phyloP scores from a whole-genome alignment of 768 basidiomycete species.

The Pisolithus microcarpus region DNA sequence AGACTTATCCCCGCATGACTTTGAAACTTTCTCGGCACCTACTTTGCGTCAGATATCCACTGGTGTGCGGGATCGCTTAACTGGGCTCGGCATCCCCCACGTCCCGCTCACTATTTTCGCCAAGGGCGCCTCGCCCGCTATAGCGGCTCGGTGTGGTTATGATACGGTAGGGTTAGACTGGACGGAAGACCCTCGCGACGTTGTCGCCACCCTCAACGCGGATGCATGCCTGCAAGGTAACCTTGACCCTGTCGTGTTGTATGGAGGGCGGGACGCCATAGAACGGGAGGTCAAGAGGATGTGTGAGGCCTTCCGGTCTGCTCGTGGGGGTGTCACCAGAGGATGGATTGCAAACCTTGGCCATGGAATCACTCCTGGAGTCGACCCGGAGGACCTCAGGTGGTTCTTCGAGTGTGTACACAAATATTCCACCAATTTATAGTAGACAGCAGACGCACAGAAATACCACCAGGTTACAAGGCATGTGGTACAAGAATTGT shows the following conservation, averaged over 20 bases:
- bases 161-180: slow-evolving; percentile 90
- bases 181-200: slow-evolving; percentile 73
- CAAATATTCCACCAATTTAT: slow-evolving; percentile 52
- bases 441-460: not conserved
- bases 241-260: slow-evolving; percentile 82
- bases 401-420: slow-evolving; percentile 91
- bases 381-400: slow-evolving; percentile 85
- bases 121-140: slow-evolving; percentile 82
- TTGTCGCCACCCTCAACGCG: slow-evolving; percentile 52
- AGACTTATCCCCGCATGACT: slow-evolving; percentile 86
- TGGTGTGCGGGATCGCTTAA: slow-evolving; percentile 56
- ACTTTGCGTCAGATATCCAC: slow-evolving; percentile 65
- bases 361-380: slow-evolving; percentile 94
- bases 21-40: slow-evolving; percentile 76
- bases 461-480: not conserved
- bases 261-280: slow-evolving; percentile 82
- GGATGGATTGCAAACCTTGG: slow-evolving; percentile 98
- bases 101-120: slow-evolving; percentile 90
- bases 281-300: slow-evolving; percentile 79
- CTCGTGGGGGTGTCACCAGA: slow-evolving; percentile 40
- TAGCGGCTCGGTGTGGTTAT: slow-evolving; percentile 67
- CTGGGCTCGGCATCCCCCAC: slow-evolving; percentile 41
- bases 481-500: not conserved
- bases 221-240: slow-evolving; percentile 84
- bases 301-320: slow-evolving; percentile 61